Percentiles rank a stretch among this genome's conserved stretches.
Conservation (phyloP, 2,329 filamentous ascomycete species). For the Aureobasidium sp. region DNA sequence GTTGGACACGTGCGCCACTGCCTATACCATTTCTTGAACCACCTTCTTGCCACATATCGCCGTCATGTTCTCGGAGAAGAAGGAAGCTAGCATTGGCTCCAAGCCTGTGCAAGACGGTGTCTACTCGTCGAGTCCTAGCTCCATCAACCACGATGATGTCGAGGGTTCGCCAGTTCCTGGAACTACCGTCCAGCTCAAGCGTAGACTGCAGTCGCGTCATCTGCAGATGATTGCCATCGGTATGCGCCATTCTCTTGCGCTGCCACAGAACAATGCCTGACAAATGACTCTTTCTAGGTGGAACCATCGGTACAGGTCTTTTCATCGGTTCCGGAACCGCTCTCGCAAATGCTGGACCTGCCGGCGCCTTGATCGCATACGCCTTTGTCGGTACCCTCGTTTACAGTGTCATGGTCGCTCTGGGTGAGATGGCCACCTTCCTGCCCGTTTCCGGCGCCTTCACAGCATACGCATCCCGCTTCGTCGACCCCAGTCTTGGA, state of each 20-base stretch:
- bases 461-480: constrained; percentile 42
- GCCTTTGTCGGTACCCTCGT: constrained; percentile 40
- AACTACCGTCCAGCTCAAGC: constrained; percentile 28
- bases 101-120: not conserved
- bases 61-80: constrained; percentile 9
- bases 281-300: constrained; percentile 15
- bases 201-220: constrained; percentile 29
- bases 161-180: constrained; percentile 16
- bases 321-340: constrained; percentile 37
- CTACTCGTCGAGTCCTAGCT: not conserved
- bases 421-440: constrained; percentile 55
- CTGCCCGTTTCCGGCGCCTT: constrained; percentile 51
- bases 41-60: not conserved
- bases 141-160: constrained; percentile 6
- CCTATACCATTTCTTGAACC: not conserved
- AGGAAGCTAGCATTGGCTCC: not conserved
- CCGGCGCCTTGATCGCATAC: constrained; percentile 39
- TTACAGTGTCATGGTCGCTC: constrained; percentile 41
- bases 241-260: not conserved
- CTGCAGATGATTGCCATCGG: constrained; percentile 35
- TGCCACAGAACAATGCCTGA: not conserved
- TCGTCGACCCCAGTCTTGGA: constrained; percentile 39
- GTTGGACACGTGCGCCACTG: constrained; percentile 3
- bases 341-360: constrained; percentile 34
- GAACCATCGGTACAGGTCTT: constrained; percentile 30